Percentiles rank a stretch among this genome's conserved stretches.
phyloP scores from a whole-genome alignment of 768 basidiomycete genomes.

The Mycena albidolilacea region DNA sequence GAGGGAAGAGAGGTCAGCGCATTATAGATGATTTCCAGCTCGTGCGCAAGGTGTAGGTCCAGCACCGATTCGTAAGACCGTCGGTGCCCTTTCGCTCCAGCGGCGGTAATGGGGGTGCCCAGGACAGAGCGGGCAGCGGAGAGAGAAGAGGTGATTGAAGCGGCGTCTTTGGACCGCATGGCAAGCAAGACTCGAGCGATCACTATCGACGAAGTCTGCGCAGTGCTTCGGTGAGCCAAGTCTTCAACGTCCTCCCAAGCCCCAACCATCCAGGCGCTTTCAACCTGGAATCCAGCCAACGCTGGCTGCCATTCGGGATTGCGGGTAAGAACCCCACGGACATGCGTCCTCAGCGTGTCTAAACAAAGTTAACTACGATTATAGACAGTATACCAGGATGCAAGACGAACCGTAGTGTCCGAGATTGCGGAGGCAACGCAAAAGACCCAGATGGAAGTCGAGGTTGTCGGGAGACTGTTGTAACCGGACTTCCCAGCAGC shows the following conservation, averaged over 20 bases:
- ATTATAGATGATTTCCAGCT: slow-evolving; percentile 79
- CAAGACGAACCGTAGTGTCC: slow-evolving; percentile 91
- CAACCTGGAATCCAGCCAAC: slow-evolving; percentile 88
- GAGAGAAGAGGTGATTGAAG: slow-evolving; percentile 64
- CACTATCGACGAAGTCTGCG: slow-evolving; percentile 72
- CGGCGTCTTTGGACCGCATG: slow-evolving; percentile 71
- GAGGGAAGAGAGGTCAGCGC: slow-evolving; percentile 56
- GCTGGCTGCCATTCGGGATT: slow-evolving; percentile 87
- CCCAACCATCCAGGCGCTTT: slow-evolving; percentile 96
- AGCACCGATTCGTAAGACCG: slow-evolving; percentile 90
- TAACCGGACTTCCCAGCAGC: slow-evolving; percentile 97
- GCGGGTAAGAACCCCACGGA: slow-evolving; percentile 88
- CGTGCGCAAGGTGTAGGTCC: slow-evolving; percentile 88
- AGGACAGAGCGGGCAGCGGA: slow-evolving; percentile 78
- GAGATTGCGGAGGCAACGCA: slow-evolving; percentile 92
- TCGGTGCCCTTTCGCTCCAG: slow-evolving; percentile 84
- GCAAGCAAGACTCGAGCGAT: slow-evolving; percentile 88
- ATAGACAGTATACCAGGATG: slow-evolving; percentile 10
- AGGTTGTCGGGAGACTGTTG: slow-evolving; percentile 93
- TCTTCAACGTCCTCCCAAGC: slow-evolving; percentile 89
- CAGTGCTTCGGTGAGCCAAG: slow-evolving; percentile 66
- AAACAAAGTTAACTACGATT: slow-evolving; percentile 23
- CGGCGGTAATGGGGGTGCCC: slow-evolving; percentile 87
- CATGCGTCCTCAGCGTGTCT: slow-evolving; percentile 97
- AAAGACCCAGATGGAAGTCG: slow-evolving; percentile 88